Base-by-base conservation (phyloP, 1,139 yeast species). In the Candida glucosophila region DNA sequence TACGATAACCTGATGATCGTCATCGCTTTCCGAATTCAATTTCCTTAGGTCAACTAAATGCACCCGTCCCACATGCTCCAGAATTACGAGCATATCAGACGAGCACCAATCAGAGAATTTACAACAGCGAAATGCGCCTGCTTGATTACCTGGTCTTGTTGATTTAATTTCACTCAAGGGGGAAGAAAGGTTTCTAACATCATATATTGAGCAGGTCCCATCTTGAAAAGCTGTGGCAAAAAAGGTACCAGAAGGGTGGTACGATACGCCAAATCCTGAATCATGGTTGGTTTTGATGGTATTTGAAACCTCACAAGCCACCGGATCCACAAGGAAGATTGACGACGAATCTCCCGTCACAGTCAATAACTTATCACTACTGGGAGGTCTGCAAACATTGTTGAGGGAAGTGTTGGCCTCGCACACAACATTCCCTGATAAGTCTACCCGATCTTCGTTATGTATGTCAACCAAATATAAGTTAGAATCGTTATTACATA, bases 201-300 rank as follows among this genome's bases (percentile, higher is more conserved):
- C 97, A 47, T 77, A 86, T 12, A 86, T 54, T 34, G 77, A 58
- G 35, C 92, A 78, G 17, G 73, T 58, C 5, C 97, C 96, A 44
- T 81, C 86, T 51, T 86, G 95, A 47, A 83, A 85, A 14, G 88
- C 77, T 0, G 83, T 73, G 2, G 93, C 77, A 49, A 86, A 80
- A 39, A 76, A 65, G 31, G 67, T 42, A 12, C 90, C 93, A 26
- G 79, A 73, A 12, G 78, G 67, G 35, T 79, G 77, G 52, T 77
- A 85, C n/a, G 80, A 71, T 1, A 83, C 73, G 3, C 93, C 85
- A 45, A 86, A 83, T 4, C 95, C 96, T 28, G 79, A 71, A 37
- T 81, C 93, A 29, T 80, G 77, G 7, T 59, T 52, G 0, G 88
- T 77, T 23, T 64, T 61, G 20, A 80, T 41, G 2, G 45, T 34